Evolutionary conservation across 495 filamentous ascomycete species (phyloP), one percentile per base, ranked within the genome.

Genomic region (Aspergillus kassunensis): DNA sequence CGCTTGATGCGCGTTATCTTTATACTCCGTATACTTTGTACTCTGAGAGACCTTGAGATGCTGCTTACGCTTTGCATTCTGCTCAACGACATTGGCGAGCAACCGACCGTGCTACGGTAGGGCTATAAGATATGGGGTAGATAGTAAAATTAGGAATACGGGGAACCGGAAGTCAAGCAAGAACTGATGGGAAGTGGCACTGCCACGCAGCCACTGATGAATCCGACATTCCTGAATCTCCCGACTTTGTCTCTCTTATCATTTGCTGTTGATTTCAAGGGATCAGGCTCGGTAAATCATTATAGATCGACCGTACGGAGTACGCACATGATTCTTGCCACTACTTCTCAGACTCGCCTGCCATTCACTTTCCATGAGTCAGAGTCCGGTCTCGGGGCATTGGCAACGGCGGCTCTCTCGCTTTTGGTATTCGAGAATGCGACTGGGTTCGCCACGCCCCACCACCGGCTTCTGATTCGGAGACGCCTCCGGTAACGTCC

Each of bases 401-500:
- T 21, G 24, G 15, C 27, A 30, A 3, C 25, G 44, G 43, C 44
- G 36, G 44, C 49, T 36, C 43, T 49, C 46, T 51, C 36, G 30
- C 41, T 15, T 31, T 44, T 52, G 36, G 27, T 55, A 62, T 64
- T 69, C 59, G 54, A 66, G 64, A 69, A 65, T 58, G 56, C 8
- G 23, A 49, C 12, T 62, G 27, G 6, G 30, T 68, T 64, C 30
- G 67, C 67, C 67, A 70, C 67, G 65, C 61, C 63, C 65, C 57
- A 69, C 61, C 37, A 9, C 12, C 13, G 18, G 10, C 9, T 21
- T 23, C 20, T 9, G 39, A 42, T 21, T 45, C 37, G 53, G 53
- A 42, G 45, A 31, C 19, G 19, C 46, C 40, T 45, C 33, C 46
- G 34, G 48, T 31, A 33, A 35, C 44, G 30, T 46, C 18, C 27